phyloP scores from a whole-genome alignment of 305 asterid species.

The Solanum hybrid region DNA sequence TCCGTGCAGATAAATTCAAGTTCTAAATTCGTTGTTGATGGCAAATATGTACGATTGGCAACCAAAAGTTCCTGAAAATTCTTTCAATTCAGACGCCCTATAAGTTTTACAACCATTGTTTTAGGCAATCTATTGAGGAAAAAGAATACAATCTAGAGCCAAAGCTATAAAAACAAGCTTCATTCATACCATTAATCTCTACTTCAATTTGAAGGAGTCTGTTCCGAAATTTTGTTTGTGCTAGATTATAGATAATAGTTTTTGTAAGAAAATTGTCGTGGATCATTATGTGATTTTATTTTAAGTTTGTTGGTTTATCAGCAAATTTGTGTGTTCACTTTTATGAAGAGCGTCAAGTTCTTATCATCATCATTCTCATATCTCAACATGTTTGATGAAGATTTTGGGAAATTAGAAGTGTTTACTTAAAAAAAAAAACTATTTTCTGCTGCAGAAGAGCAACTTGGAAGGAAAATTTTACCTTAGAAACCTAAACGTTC shows the following conservation, averaged over 20 bases:
- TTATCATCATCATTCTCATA: neutral
- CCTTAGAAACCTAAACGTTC: neutral
- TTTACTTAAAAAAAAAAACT: neutral
- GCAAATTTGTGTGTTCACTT: neutral
- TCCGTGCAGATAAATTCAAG: constrained; percentile 58
- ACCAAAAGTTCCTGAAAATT: constrained; percentile 25
- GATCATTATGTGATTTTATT: neutral
- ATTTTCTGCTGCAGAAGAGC: neutral
- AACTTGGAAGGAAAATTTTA: neutral
- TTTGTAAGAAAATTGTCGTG: neutral
- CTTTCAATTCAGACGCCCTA: neutral
- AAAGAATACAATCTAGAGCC: neutral
- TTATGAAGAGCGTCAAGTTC: neutral
- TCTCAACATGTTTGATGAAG: neutral
- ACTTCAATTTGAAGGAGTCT: neutral
- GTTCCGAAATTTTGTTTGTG: neutral
- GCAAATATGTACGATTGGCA: constrained; percentile 51
- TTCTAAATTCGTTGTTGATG: constrained; percentile 53
- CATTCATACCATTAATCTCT: neutral
- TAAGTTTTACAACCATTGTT: neutral
- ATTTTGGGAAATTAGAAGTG: neutral
- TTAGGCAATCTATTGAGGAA: neutral
- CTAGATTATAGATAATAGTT: neutral
- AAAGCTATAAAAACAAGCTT: neutral
- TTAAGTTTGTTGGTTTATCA: neutral